phyloP scores from a whole-genome alignment of 1,284 basidiomycete species.

The Bondarzewia mesenterica region DNA sequence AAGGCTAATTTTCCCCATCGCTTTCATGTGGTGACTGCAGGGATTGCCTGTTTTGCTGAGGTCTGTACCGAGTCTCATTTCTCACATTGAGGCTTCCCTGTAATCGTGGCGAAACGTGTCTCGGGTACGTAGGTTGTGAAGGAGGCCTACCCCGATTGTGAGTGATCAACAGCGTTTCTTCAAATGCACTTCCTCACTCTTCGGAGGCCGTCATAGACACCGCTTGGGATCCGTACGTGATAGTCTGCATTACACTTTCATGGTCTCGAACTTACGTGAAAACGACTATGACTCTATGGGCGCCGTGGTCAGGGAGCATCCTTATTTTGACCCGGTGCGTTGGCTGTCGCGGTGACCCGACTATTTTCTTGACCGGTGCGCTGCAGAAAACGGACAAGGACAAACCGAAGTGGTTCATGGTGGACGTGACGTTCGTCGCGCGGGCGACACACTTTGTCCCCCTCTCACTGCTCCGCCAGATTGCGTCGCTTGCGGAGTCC shows the following conservation, averaged over 20 bases:
- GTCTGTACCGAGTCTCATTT: constrained; percentile 26
- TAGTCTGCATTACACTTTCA: no score
- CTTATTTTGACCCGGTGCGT: constrained; percentile 80
- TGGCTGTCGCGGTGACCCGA: not conserved
- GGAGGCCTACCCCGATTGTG: constrained; percentile 87
- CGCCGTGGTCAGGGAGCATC: constrained; percentile 50
- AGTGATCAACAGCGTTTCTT: constrained; percentile 21
- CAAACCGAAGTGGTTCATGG: constrained; percentile 91
- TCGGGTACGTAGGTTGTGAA: constrained; percentile 50
- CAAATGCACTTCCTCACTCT: constrained; percentile 7
- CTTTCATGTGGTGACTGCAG: constrained; percentile 27
- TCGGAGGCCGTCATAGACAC: constrained; percentile 47
- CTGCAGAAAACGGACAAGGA: constrained; percentile 71
- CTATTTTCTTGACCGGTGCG: not conserved
- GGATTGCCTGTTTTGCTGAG: constrained; percentile 80
- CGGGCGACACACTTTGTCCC: constrained; percentile 74
- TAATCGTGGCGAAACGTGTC: no score
- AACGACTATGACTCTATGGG: not conserved
- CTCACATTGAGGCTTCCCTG: not conserved
- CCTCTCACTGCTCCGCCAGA: constrained; percentile 63
- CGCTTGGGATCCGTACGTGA: constrained; percentile 78
- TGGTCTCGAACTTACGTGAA: no score
- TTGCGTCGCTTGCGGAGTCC: constrained; percentile 31
- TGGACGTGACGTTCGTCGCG: constrained; percentile 68
- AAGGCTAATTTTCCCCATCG: not conserved